Evolutionary conservation across 2,329 filamentous ascomycete genomes (phyloP), one percentile per base, ranked within the genome.

Genomic region (Aureobasidium sp.): DNA sequence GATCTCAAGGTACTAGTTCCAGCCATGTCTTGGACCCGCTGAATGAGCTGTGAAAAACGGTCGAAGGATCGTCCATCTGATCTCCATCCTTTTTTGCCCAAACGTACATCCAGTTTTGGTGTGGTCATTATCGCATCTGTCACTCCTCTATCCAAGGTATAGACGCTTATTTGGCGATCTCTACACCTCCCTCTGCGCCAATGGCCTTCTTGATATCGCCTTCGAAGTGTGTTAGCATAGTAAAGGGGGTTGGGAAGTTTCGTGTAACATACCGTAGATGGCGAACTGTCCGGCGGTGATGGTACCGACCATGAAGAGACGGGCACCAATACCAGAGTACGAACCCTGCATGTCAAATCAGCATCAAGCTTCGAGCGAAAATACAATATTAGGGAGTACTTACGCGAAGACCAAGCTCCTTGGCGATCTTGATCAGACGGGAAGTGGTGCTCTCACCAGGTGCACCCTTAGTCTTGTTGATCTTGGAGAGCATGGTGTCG

Each of bases 401-500:
- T 45, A 53, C 60, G 45, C 67, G 62, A 75, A 95, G 65, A 73
- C 90, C 90, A 70, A 95, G 88, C 79, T 95, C 90, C 79, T 87
- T 88, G 69, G 79, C 89, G 72, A 95, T 95, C 87, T 94, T 94
- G 82, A 93, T 81, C 72, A 95, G 79, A 77, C 90, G 87, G 76
- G 81, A 83, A 74, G 84, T 84, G 71, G 89, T 94, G 72, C 90
- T 85, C 82, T 95, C 89, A 82, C 90, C 90, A 68, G 90, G 90
- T 64, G 85, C 81, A 79, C 89, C 90, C 82, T 90, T 86, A 79
- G 88, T 90, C 88, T 94, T 94, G 88, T 95, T 95, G 83, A 95
- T 94, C 85, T 93, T 94, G 80, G 85, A 89, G 67, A 95, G 86
- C 90, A 95, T 95, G 74, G 90, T 95, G 77, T 95, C 90, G 75